These are phyloP conservation scores for Apiotrichum gamsii DNA, from an alignment of 1,284 basidiomycete species.

Conservation along the genomic window DNA sequence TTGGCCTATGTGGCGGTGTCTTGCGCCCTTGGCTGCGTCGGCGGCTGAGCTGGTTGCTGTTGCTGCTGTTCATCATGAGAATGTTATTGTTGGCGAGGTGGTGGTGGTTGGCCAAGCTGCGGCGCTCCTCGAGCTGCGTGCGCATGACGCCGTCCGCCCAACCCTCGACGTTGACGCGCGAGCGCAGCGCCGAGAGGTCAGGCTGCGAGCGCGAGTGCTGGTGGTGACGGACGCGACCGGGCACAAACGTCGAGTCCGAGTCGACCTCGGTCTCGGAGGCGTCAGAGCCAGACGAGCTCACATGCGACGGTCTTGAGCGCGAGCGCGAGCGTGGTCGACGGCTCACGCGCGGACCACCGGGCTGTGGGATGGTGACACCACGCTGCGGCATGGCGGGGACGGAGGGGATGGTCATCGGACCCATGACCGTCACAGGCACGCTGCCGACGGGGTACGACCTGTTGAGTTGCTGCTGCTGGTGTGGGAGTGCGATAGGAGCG, in stretches of 20 bases:
- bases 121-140: conserved; percentile 12
- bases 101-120: not conserved
- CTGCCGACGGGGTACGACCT: not conserved
- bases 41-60: conserved; percentile 8
- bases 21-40: conserved; percentile 17
- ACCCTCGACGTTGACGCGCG: conserved; percentile 24
- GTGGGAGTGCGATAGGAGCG: too few relatives aligned
- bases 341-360: not conserved
- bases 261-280: conserved; percentile 36
- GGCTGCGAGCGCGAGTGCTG: conserved; percentile 38
- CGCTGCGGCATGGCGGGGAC: conserved; percentile 1
- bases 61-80: too few relatives aligned
- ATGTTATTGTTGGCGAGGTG: not conserved
- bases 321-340: not conserved
- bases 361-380: conserved; percentile 6
- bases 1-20: conserved; percentile 17
- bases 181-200: conserved; percentile 33
- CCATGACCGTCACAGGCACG: not conserved
- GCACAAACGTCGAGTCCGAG: conserved; percentile 33
- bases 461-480: not conserved
- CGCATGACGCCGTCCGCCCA: conserved; percentile 29
- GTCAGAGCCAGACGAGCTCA: conserved; percentile 10
- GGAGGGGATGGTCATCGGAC: not conserved
- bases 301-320: conserved; percentile 7
- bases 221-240: conserved; percentile 16